Conservation (phyloP, 768 basidiomycete species). For the Coprinopsis cinerea region DNA sequence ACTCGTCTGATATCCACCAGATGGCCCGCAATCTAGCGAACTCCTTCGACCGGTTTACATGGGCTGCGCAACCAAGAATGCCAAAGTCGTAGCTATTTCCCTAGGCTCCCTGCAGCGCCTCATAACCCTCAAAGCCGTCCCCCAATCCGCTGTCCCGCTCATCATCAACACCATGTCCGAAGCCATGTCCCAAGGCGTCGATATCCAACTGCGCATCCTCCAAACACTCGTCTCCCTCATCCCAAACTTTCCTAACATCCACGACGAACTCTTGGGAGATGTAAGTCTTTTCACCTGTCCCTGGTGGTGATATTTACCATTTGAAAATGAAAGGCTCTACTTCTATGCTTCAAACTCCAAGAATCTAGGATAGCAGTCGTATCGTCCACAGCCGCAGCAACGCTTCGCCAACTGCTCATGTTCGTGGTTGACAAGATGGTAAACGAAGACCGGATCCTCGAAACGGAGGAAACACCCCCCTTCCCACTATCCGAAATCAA, state of each 20-base stretch:
- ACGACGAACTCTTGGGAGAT: conserved; percentile 74
- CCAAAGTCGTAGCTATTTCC: conserved; percentile 90
- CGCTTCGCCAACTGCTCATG: conserved; percentile 94
- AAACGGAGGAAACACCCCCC: conserved; percentile 29
- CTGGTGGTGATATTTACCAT: background rate
- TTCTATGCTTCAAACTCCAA: conserved; percentile 94
- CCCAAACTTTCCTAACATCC: conserved; percentile 79
- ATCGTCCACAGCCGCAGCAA: conserved; percentile 94
- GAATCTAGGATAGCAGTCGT: conserved; percentile 95
- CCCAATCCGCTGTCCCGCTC: conserved; percentile 67
- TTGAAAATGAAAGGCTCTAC: conserved; percentile 67
- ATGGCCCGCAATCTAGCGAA: conserved; percentile 75
- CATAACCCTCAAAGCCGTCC: conserved; percentile 81
- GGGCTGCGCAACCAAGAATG: conserved; percentile 89
- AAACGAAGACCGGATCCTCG: conserved; percentile 52
- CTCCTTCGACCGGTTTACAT: conserved; percentile 86
- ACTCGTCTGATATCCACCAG: conserved; percentile 25
- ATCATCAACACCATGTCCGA: conserved; percentile 83
- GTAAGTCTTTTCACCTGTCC: conserved; percentile 38
- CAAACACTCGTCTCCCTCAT: conserved; percentile 90
- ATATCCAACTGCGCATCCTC: conserved; percentile 91
- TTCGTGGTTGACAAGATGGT: conserved; percentile 95
- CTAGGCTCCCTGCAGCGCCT: conserved; percentile 88
- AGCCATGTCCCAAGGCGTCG: conserved; percentile 90
- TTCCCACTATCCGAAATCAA: conserved; percentile 35